Base-by-base conservation (phyloP, 1,284 basidiomycete genomes). In the Trichosporon sp. region DNA sequence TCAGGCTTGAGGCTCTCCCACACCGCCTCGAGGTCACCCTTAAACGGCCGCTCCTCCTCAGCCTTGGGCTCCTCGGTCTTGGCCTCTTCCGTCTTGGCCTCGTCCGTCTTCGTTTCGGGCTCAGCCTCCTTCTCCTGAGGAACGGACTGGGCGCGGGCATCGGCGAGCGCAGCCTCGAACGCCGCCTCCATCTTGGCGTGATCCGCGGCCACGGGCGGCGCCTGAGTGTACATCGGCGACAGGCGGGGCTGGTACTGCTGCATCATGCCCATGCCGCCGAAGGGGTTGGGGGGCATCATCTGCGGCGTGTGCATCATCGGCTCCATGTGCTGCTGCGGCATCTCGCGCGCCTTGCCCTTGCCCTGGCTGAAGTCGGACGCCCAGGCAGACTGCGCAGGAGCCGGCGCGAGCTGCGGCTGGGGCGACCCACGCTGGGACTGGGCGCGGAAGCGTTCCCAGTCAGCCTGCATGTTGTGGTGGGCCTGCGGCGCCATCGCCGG, bases 151-250 rank as follows among this genome's bases (percentile, higher is more conserved):
- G 85, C 85, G 34, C 82, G 79, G 3, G 85, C 83, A 71, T 88
- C 85, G 13, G 86, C 86, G 77, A 91, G 89, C 1, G 89, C 90
- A 29, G 86, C 86, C 70, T 89, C 89, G 71, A 89, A 92, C 77
- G 90, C 90, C 6, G 84, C 87, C 69, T 89, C 89, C 69, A 83
- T 86, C 65, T 83, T 85, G 13, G 61, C 63, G 52, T 65, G 67
- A 37, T 37, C 58, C 3, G 60, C 44, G 16, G 46, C 36, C 23
- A 36, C 36, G 44, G 59, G 61, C 40, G 31, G 85, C 87, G 65
- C 65, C 67, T 56, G 66, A 37, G 31, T 16, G 56, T 66, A 63
- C 63, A 65, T 63, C n/a, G 62, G 62, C 64, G 63, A 62, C 29
- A 68, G 59, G 40, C 60, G 64, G 4, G 63, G 60, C 64, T 63